These are phyloP conservation scores for Backusella parvicylindrica DNA, from an alignment of 192 early-diverging fungal species.

Conservation along the genomic window DNA sequence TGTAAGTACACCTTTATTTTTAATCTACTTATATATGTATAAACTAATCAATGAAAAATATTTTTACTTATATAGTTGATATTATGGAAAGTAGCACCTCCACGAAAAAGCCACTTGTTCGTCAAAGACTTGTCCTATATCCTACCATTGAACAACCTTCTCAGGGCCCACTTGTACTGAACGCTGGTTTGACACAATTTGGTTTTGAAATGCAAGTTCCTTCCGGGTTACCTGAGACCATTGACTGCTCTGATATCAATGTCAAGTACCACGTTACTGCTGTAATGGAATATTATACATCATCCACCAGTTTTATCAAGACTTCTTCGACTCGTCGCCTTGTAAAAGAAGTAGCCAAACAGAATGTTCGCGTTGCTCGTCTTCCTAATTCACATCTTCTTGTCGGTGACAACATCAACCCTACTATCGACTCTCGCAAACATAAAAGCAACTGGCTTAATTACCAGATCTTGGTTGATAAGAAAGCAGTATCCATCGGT, in stretches of 20 bases:
- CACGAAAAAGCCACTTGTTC: neutral
- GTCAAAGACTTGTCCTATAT: neutral
- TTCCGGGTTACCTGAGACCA: neutral
- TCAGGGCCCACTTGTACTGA: constrained; percentile 1
- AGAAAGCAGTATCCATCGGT: constrained; percentile 2
- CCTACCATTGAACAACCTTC: neutral
- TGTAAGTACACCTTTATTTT: neutral
- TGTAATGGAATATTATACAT: neutral
- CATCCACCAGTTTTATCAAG: neutral
- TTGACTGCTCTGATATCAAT: neutral
- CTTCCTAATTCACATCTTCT: neutral
- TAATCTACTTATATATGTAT: neutral
- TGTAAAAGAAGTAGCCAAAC: neutral
- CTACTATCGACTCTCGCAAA: neutral
- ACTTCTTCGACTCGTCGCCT: neutral
- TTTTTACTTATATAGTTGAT: neutral
- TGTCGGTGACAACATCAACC: neutral
- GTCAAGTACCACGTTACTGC: constrained; percentile 2
- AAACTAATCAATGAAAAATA: neutral
- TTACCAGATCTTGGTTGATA: neutral
- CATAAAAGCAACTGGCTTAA: neutral
- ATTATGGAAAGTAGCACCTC: neutral
- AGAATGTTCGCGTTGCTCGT: neutral
- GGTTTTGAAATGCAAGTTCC: constrained; percentile 12
- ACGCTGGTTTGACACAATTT: neutral